phyloP scores from a whole-genome alignment of 495 filamentous ascomycete genomes.

The Penicillium goetzii region DNA sequence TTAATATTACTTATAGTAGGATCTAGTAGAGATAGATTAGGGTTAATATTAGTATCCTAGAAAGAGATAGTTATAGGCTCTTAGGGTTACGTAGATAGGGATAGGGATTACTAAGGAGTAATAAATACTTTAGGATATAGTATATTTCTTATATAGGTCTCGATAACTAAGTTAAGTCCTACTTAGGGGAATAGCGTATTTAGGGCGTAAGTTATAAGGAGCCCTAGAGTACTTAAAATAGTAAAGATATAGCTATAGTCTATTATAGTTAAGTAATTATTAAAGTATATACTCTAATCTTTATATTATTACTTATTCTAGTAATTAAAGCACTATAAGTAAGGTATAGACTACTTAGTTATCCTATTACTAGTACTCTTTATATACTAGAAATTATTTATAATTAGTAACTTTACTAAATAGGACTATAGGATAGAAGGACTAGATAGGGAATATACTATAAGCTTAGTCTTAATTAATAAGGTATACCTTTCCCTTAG shows the following conservation, averaged over 20 bases:
- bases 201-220: slow-evolving; percentile 4
- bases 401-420: not conserved
- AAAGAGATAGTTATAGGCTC: slow-evolving; percentile 5
- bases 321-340: slow-evolving; percentile 7
- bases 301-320: not conserved
- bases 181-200: not conserved
- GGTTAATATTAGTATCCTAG: slow-evolving; percentile 21
- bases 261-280: slow-evolving; percentile 6
- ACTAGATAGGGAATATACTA: not conserved
- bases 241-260: not conserved
- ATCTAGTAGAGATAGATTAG: slow-evolving; percentile 11
- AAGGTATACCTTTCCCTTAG: not conserved
- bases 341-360: too few species aligned
- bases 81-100: not conserved
- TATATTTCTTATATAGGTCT: slow-evolving; percentile 18
- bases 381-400: slow-evolving; percentile 3
- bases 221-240: not conserved
- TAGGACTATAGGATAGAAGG: not conserved
- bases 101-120: slow-evolving; percentile 1
- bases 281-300: not conserved
- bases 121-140: slow-evolving; percentile 21
- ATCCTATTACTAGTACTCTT: too few species aligned
- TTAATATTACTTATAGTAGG: slow-evolving; percentile 6
- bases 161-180: slow-evolving; percentile 8
- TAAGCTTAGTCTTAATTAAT: not conserved